Evolutionary conservation across 257 asterid genomes (phyloP).

Genomic region (Penstemon barbatus): DNA sequence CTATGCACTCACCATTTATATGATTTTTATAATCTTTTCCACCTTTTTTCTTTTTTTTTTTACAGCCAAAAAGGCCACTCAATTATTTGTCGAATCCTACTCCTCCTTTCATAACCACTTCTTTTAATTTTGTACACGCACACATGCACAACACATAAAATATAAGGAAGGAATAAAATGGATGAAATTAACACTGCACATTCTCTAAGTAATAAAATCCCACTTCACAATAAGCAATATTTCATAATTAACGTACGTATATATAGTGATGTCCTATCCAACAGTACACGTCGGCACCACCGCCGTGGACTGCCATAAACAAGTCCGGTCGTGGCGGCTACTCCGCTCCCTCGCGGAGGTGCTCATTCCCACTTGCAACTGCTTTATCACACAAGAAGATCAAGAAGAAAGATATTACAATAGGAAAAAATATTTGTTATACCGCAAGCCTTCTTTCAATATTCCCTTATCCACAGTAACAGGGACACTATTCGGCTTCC

Average conservation of each 20-base stretch:
- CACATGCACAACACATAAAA: neutral
- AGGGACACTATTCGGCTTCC: slow-evolving; percentile 51
- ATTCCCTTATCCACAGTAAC: slow-evolving; percentile 36
- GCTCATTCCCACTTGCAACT: slow-evolving; percentile 63
- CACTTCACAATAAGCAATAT: no score
- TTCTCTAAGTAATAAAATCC: no score
- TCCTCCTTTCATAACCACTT: neutral
- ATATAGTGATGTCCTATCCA: neutral
- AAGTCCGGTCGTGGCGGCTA: slow-evolving; percentile 71
- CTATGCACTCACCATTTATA: neutral
- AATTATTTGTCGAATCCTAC: neutral
- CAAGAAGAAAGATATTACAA: neutral
- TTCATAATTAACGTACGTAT: neutral
- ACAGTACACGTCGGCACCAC: slow-evolving; percentile 32
- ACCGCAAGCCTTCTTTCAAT: slow-evolving; percentile 9
- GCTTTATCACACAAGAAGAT: slow-evolving; percentile 43
- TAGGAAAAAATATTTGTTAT: slow-evolving; percentile 9
- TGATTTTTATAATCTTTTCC: neutral
- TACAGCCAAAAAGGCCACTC: neutral
- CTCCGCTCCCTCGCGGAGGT: slow-evolving; percentile 53
- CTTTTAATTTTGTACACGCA: neutral
- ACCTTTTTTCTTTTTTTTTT: neutral
- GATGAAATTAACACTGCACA: neutral
- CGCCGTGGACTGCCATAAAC: slow-evolving; percentile 64
- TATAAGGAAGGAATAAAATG: neutral